These are phyloP conservation scores for Colletotrichum camelliae DNA, from an alignment of 2,329 filamentous ascomycete species.

Conservation along the genomic window DNA sequence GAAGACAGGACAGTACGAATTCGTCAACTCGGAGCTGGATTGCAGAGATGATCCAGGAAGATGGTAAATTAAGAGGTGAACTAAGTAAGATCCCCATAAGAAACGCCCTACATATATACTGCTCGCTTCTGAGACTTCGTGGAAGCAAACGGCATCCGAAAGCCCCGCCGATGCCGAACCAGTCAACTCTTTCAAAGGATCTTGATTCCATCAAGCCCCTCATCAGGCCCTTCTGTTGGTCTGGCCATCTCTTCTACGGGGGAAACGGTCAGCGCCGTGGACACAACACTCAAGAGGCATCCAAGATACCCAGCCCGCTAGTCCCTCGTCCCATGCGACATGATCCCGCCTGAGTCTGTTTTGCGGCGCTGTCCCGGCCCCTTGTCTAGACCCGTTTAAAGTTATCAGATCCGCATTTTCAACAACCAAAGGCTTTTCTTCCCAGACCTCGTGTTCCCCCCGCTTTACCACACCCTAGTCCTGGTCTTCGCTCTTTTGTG, in stretches of 20 bases:
- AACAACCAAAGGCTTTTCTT: background rate
- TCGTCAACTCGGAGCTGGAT: background rate
- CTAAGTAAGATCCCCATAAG: background rate
- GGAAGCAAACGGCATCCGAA: background rate
- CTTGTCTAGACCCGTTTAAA: background rate
- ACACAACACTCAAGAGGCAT: background rate
- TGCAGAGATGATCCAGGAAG: background rate
- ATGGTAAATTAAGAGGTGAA: background rate
- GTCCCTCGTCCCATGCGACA: background rate
- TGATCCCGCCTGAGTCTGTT: background rate
- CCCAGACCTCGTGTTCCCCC: background rate
- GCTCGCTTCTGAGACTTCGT: background rate
- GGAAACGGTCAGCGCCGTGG: background rate
- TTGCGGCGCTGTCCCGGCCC: background rate
- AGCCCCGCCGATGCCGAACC: background rate
- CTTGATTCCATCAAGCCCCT: background rate
- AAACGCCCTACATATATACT: background rate
- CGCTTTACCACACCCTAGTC: background rate
- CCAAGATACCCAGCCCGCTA: background rate
- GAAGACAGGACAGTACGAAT: background rate
- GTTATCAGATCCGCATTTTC: constrained; percentile 17
- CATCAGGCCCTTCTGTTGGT: background rate
- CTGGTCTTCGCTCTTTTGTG: background rate
- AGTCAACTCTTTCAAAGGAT: background rate
- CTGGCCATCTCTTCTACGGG: background rate